Conservation (phyloP, 371 early-diverging fungal species). For the Parasitella parasitica region DNA sequence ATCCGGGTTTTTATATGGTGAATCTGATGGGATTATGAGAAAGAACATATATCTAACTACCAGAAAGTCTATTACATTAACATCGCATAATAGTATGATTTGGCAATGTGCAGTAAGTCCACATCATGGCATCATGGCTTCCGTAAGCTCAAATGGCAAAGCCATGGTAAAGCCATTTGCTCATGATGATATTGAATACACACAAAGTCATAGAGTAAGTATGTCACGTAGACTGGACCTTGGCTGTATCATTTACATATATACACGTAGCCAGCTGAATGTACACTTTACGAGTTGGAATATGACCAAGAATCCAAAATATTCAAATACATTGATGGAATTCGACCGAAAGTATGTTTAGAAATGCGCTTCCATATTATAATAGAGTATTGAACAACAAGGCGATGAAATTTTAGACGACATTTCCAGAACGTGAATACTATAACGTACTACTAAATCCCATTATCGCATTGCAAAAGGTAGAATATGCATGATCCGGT, state of each 20-base stretch:
- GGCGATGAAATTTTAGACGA: neutral
- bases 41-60: neutral
- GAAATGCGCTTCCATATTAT: neutral
- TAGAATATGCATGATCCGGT: neutral
- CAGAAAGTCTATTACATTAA: neutral
- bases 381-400: neutral
- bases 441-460: conserved; percentile 5
- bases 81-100: conserved; percentile 1
- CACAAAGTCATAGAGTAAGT: neutral
- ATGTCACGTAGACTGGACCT: no score
- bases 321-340: conserved; percentile 7
- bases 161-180: neutral
- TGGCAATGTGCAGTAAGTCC: conserved; percentile 12
- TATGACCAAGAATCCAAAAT: neutral
- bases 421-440: neutral
- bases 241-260: neutral
- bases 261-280: neutral
- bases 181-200: neutral
- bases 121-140: conserved; percentile 1
- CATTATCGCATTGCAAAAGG: conserved; percentile 7
- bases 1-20: conserved; percentile 2
- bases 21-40: neutral
- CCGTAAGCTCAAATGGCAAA: conserved; percentile 3
- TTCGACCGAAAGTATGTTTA: conserved; percentile 8
- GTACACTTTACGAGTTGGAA: conserved; percentile 4